These are phyloP conservation scores for Elsinoe fawcettii DNA, from an alignment of 2,329 filamentous ascomycete genomes.

Conservation along the genomic window DNA sequence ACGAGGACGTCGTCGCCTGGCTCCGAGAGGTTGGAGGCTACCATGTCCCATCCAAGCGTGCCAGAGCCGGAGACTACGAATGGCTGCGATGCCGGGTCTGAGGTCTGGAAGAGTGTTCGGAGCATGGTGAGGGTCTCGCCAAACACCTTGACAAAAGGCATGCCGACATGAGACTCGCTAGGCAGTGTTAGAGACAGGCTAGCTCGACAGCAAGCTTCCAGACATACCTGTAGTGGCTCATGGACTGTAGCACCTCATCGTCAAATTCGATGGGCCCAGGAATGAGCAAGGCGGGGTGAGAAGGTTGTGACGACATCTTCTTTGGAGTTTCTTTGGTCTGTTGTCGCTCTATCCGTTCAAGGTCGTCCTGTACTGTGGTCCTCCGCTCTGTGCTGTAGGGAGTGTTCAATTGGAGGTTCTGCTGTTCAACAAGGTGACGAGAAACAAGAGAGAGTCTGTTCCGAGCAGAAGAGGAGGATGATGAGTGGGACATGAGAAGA, in stretches of 20 bases:
- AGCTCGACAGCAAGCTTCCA: conserved; percentile 5
- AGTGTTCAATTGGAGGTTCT: conserved; percentile 53
- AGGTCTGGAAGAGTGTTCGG: conserved; percentile 89
- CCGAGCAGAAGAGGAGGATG: conserved; percentile 10
- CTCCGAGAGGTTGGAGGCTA: conserved; percentile 88
- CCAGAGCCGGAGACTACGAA: conserved; percentile 92
- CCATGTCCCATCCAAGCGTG: conserved; percentile 92
- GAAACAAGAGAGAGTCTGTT: conserved; percentile 52
- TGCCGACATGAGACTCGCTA: conserved; percentile 89
- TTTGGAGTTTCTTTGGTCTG: conserved; percentile 25
- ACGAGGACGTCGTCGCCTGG: conserved; percentile 84
- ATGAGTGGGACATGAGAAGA: conserved; percentile 15
- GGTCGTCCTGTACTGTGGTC: conserved; percentile 45
- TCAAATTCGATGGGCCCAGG: conserved; percentile 97
- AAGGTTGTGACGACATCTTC: conserved; percentile 51
- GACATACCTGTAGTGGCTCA: conserved; percentile 82
- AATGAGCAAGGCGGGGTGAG: conserved; percentile 75
- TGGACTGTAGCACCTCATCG: conserved; percentile 88
- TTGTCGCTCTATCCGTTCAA: conserved; percentile 36
- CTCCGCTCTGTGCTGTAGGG: conserved; percentile 55
- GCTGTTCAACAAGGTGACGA: conserved; percentile 51
- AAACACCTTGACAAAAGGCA: conserved; percentile 81
- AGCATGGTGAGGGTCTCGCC: conserved; percentile 82
- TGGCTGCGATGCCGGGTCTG: conserved; percentile 72
- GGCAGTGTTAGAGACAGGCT: conserved; percentile 9